A percentile compares a stretch with the other conserved stretches of the same genome.
These are phyloP conservation scores for Macrolepiota dolichaula DNA, from an alignment of 768 basidiomycete genomes.

Conservation along the genomic window DNA sequence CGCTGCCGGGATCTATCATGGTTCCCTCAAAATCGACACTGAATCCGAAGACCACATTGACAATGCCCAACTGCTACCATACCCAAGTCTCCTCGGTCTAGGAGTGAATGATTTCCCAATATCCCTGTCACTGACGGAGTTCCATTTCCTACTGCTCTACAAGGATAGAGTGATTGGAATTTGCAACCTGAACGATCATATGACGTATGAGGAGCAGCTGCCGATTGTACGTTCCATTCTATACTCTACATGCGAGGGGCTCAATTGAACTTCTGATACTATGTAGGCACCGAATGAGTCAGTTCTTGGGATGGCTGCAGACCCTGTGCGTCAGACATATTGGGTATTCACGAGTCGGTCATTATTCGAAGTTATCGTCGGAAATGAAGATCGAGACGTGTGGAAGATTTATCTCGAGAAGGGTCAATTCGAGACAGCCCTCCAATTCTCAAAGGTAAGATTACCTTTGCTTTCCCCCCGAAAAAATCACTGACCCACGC, in stretches of 20 bases:
- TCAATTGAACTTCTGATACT: not conserved
- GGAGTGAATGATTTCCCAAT: constrained; percentile 50
- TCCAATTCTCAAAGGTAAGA: constrained; percentile 78
- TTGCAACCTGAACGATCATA: constrained; percentile 74
- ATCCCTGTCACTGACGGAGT: constrained; percentile 85
- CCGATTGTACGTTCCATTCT: constrained; percentile 58
- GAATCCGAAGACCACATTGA: constrained; percentile 75
- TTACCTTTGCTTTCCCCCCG: not conserved
- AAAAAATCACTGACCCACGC: not conserved
- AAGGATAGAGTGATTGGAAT: constrained; percentile 73
- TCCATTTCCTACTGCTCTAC: constrained; percentile 88
- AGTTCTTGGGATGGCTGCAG: constrained; percentile 73
- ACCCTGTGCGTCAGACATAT: constrained; percentile 85
- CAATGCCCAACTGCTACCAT: constrained; percentile 74
- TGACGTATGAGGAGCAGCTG: constrained; percentile 80
- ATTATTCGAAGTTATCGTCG: constrained; percentile 81
- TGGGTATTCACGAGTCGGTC: constrained; percentile 93
- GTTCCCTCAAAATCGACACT: constrained; percentile 66
- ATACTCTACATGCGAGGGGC: not conserved
- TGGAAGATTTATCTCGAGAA: constrained; percentile 89
- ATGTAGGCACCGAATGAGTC: constrained; percentile 70
- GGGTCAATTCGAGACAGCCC: constrained; percentile 71
- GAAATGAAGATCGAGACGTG: constrained; percentile 90
- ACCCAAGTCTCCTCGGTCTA: constrained; percentile 43
- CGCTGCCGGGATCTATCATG: constrained; percentile 86